Conservation (phyloP, 2,329 filamentous ascomycete genomes). For the Tolypocladium inflatum region DNA sequence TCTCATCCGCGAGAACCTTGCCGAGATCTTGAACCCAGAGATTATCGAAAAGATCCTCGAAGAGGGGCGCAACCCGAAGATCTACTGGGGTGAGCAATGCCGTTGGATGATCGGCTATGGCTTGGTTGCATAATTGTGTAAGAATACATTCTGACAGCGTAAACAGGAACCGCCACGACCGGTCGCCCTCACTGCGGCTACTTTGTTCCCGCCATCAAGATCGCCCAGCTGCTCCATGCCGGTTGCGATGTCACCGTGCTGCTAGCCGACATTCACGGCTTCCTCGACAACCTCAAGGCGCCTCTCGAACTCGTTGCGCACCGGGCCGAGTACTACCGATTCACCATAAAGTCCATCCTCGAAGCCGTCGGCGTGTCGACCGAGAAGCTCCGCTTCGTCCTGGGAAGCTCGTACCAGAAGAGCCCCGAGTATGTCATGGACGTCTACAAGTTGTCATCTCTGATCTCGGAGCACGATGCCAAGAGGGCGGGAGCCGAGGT, state of each 20-base stretch:
- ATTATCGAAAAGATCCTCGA: constrained; percentile 67
- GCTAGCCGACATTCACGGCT: constrained; percentile 66
- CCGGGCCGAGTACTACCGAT: constrained; percentile 76
- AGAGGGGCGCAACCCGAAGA: constrained; percentile 60
- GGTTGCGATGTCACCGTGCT: constrained; percentile 76
- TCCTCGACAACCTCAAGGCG: constrained; percentile 77
- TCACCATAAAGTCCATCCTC: constrained; percentile 64
- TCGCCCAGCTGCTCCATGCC: constrained; percentile 77
- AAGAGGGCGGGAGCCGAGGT: constrained; percentile 89
- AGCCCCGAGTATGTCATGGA: constrained; percentile 75
- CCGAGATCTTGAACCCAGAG: constrained; percentile 75
- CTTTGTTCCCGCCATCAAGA: constrained; percentile 80
- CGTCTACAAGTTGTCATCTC: constrained; percentile 63
- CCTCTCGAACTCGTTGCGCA: constrained; percentile 79
- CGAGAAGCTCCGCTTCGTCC: constrained; percentile 71
- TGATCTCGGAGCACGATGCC: constrained; percentile 70
- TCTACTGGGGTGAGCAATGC: constrained; percentile 65
- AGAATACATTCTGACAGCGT: not conserved
- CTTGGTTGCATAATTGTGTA: no score
- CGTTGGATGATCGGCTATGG: not conserved
- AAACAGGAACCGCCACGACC: constrained; percentile 64
- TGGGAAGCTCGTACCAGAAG: constrained; percentile 76
- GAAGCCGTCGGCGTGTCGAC: constrained; percentile 70
- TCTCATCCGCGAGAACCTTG: constrained; percentile 72
- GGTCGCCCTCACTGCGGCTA: constrained; percentile 86